Conservation (phyloP, 495 filamentous ascomycete genomes). For the Penicillium ucsense region DNA sequence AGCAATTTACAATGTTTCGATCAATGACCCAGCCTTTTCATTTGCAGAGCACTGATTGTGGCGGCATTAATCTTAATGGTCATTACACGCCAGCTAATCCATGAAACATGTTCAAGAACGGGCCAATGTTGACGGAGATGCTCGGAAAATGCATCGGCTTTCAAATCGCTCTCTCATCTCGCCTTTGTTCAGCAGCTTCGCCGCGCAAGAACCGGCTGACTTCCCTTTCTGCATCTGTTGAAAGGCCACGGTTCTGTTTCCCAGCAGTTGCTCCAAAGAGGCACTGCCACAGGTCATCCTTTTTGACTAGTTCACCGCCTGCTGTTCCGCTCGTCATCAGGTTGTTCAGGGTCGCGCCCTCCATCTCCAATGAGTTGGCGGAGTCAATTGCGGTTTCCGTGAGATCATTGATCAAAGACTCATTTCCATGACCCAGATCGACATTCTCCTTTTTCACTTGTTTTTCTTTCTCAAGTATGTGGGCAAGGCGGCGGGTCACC, state of each 20-base stretch:
- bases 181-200: conserved; percentile 37
- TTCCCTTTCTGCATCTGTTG: conserved; percentile 26
- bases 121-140: no score
- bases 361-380: conserved; percentile 74
- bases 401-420: conserved; percentile 17
- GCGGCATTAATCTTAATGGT: no score
- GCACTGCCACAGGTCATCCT: conserved; percentile 82
- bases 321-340: conserved; percentile 59
- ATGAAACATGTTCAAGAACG: not conserved
- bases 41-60: no score
- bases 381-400: conserved; percentile 58
- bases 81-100: not conserved
- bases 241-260: conserved; percentile 10
- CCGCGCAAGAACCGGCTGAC: conserved; percentile 36
- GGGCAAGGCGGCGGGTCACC: conserved; percentile 63
- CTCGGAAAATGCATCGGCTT: not conserved
- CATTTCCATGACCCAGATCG: conserved; percentile 18
- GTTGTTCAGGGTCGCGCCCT: conserved; percentile 54
- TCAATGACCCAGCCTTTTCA: no score
- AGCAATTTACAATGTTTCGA: not conserved
- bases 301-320: conserved; percentile 71
- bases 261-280: conserved; percentile 52
- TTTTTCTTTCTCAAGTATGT: conserved; percentile 48
- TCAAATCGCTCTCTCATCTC: conserved; percentile 3
- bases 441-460: conserved; percentile 12